Base-by-base conservation (phyloP, 306 rosid species). In the Aeschynomene evenia region DNA sequence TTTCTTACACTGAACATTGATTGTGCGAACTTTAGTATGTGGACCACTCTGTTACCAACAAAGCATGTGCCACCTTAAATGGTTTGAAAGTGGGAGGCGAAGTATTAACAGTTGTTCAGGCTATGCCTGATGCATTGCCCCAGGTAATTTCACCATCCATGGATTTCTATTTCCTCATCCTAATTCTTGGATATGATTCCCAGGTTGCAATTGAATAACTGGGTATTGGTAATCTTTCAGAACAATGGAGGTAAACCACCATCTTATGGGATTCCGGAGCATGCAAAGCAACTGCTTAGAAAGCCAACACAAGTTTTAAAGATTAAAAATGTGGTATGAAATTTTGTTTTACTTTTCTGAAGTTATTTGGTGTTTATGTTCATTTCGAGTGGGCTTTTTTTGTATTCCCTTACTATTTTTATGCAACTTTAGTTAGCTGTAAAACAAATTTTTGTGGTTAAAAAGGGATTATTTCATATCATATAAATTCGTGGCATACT, bases 61-160 rank as follows among this genome's bases (percentile, higher is more conserved):
- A 88, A 88, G 98, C 97, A 24, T 88, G 99, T 83, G 88, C 89
- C 7, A 97, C 95, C 61, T 88, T 91, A 74, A 91, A 87, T 75
- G 96, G 99, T 70, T 78, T 91, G 83, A 89, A 87, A 76, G 72
- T 94, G 72, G 97, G 89, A 28, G 97, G 97, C 50, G 67, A 77
- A 83, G 82, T 87, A 31, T 74, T 91, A 28, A 94, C 94, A 69
- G 99, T 75, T 52, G 86, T 89, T 76, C 97, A 75, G 62, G 92
- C 92, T 33, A 71, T 58, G 75, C 88, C 76, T 61, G 54, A 83
- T 72, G 80, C 72, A 54, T 45, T 70, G 28, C 68, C 85, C 63
- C 26, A 11, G 95, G 99, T 91, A 91, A 52, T 43, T 22, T 70
- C 40, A 10, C 23, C 77, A 23, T 70, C 15, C 28, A 15, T 37